phyloP scores from a whole-genome alignment of 139 green algal species.

The Yamagishiella unicocca region DNA sequence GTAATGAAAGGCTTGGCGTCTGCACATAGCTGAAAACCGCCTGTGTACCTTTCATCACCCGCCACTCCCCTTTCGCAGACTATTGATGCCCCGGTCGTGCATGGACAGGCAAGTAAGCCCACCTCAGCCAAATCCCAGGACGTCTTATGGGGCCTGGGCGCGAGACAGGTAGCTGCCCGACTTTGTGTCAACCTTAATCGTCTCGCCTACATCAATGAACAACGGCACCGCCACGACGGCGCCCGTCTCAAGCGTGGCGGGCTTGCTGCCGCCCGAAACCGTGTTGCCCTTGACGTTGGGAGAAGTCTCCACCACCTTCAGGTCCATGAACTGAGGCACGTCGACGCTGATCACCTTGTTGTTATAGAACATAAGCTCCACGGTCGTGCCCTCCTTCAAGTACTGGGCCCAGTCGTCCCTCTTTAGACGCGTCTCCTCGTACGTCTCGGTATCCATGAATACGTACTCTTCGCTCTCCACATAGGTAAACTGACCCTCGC shows the following conservation, averaged over 20 bases:
- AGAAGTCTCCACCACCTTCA: constrained; percentile 86
- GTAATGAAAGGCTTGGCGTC: too few relatives aligned
- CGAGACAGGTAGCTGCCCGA: constrained; percentile 61
- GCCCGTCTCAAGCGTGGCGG: constrained; percentile 90
- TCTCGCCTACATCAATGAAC: constrained; percentile 74
- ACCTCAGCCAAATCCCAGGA: too few relatives aligned
- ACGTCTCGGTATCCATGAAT: constrained; percentile 96
- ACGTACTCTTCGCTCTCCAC: constrained; percentile 76
- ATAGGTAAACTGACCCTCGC: constrained; percentile 91
- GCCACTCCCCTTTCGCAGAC: too few relatives aligned
- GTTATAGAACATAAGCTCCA: constrained; percentile 89
- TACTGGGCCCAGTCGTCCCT: constrained; percentile 91
- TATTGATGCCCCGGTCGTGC: too few relatives aligned
- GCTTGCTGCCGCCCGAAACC: constrained; percentile 87
- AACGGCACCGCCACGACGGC: constrained; percentile 65
- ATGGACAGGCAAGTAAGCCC: too few relatives aligned
- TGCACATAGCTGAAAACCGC: too few relatives aligned
- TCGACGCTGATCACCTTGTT: constrained; percentile 94
- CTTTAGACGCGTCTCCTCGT: constrained; percentile 94
- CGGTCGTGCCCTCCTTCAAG: constrained; percentile 81
- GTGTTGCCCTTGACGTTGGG: constrained; percentile 96
- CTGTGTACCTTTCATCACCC: too few relatives aligned
- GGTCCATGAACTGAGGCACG: constrained; percentile 83
- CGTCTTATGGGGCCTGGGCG: too few relatives aligned
- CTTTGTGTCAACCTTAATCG: constrained; percentile 91